Evolutionary conservation across 2,329 filamentous ascomycete genomes (phyloP), one percentile per base, ranked within the genome.

Genomic region (Didymellaceae sp.): DNA sequence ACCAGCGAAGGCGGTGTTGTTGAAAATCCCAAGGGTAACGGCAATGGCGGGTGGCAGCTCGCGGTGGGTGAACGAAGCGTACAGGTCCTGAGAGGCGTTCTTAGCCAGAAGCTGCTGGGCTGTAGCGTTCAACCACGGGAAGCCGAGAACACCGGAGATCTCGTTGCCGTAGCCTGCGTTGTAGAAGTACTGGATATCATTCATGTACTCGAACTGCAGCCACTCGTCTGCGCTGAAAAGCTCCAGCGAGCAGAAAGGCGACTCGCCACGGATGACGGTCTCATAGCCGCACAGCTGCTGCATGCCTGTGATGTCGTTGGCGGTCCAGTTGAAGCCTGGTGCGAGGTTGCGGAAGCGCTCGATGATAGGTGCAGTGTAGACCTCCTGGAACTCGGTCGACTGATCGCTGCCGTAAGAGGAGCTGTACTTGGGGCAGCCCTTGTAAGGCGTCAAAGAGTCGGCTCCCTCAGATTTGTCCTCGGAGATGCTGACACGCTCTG

Each of bases 1-100:
- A 8, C 80, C 80, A 2, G 79, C 75, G 52, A 80, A 81, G 0
- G 76, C 79, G 3, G 83, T 85, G 70, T 87, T 87, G 75, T 88
- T 88, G 77, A 88, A 89, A 4, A 89, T 75, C 0, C 86, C 86
- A 70, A 89, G 78, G 0, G 86, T 85, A 1, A 88, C 86, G 1
- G 85, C 73, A 1, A 88, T 83, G 51, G 84, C 85, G 1, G 86
- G 86, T 1, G 86, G 86, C 2, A 89, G 74, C 66, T 89, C 86
- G 16, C 86, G 82, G 66, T 89, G 86, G 0, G 86, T 88, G 73
- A 89, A 89, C 43, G 83, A 85, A 31, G 88, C 77, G 62, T 85
- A 86, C 6, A 89, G 75, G 47, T 88, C 83, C 62, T 88, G 79
- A n/a, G 70, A 68, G 5, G 71, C 67, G 4, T 64, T 61, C 46